Conservation (phyloP, 208 protist species). For the Trypanosoma congolense region DNA sequence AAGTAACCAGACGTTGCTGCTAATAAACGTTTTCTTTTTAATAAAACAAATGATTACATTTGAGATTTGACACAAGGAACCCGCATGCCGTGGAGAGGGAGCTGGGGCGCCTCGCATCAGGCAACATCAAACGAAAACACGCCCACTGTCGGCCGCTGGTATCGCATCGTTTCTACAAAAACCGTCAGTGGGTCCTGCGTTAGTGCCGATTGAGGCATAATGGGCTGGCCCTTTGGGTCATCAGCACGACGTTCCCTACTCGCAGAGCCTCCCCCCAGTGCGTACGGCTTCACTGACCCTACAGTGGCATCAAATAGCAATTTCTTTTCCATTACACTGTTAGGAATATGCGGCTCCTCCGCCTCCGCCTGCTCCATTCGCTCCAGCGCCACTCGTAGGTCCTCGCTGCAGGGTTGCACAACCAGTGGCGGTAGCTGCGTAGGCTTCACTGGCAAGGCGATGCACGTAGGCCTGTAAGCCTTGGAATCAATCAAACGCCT, state of each 20-base stretch:
- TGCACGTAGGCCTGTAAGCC: background rate
- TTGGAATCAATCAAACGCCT: background rate
- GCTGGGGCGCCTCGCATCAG: background rate
- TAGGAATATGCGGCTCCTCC: slow-evolving; percentile 3
- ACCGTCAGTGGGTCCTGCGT: slow-evolving; percentile 17
- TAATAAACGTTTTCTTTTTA: too few species aligned
- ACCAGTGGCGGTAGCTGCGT: slow-evolving; percentile 1
- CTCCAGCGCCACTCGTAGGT: slow-evolving; percentile 1
- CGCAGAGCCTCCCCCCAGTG: background rate
- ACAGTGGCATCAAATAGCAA: slow-evolving; percentile 19
- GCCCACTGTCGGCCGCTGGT: slow-evolving; percentile 17
- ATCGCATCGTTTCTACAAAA: slow-evolving; percentile 24
- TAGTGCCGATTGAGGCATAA: slow-evolving; percentile 16
- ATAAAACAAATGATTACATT: too few species aligned
- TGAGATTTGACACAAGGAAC: too few species aligned
- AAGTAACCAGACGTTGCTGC: too few species aligned
- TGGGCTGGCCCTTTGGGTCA: background rate
- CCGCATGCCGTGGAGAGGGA: background rate
- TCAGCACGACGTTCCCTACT: background rate
- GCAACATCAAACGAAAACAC: slow-evolving; percentile 23
- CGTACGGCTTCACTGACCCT: slow-evolving; percentile 20
- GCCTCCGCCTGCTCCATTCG: slow-evolving; percentile 3
- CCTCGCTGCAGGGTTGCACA: slow-evolving; percentile 1
- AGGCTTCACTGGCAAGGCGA: background rate
- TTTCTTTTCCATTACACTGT: slow-evolving; percentile 7